Percentiles rank a stretch among this genome's conserved stretches.
Conservation (phyloP, 2,329 filamentous ascomycete species). For the Fusarium chuoi region DNA sequence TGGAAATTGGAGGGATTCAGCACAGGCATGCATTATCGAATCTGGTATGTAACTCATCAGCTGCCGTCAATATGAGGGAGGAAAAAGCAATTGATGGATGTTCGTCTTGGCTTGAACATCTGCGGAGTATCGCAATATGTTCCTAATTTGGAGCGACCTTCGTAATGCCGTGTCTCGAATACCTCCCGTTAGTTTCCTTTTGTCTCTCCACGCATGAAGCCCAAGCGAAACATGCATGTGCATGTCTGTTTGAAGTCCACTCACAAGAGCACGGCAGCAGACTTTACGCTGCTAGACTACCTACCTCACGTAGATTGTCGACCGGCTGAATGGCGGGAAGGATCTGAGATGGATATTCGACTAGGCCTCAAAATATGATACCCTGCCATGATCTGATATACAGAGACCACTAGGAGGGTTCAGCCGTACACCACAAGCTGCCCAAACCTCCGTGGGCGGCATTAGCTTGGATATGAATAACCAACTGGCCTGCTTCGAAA, state of each 20-base stretch:
- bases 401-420: not conserved
- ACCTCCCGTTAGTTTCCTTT: not conserved
- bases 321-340: not conserved
- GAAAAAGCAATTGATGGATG: conserved; percentile 15
- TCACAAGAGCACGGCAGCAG: not conserved
- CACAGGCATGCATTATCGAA: not conserved
- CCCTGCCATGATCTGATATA: conserved; percentile 11
- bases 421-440: not conserved
- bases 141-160: not conserved
- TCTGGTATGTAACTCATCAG: conserved; percentile 21
- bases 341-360: conserved; percentile 19
- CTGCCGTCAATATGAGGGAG: not conserved
- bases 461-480: not conserved
- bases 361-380: not conserved
- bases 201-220: not conserved
- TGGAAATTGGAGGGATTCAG: not conserved
- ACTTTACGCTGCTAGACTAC: not conserved
- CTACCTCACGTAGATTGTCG: not conserved
- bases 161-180: not conserved
- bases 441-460: not conserved
- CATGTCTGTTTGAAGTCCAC: not conserved
- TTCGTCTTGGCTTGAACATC: not conserved
- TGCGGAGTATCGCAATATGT: not conserved
- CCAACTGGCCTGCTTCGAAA: not conserved
- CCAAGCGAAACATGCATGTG: not conserved